These are phyloP conservation scores for Blastobotrys chiropterorum DNA, from an alignment of 805 yeast genomes.

Conservation along the genomic window DNA sequence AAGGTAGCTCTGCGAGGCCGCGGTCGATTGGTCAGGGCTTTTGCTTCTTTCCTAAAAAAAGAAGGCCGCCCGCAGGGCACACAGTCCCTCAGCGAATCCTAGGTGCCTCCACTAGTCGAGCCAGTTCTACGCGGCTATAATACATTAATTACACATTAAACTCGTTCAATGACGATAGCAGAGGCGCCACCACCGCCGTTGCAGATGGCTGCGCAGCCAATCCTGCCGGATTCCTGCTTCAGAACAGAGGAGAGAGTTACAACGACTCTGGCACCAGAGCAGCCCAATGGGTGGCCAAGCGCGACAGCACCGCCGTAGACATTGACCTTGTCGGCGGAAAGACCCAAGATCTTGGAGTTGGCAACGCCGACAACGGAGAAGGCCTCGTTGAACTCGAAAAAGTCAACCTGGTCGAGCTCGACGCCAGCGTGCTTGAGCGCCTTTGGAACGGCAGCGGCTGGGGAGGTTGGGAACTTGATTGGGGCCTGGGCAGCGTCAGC, in stretches of 20 bases:
- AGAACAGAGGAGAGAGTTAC: conserved; percentile 80
- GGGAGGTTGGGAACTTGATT: conserved; percentile 92
- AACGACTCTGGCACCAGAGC: conserved; percentile 90
- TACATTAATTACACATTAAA: no score
- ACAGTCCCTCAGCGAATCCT: no score
- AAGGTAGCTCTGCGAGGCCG: no score
- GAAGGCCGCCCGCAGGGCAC: no score
- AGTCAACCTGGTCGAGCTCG: conserved; percentile 64
- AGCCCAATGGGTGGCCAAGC: conserved; percentile 89
- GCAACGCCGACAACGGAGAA: conserved; percentile 96
- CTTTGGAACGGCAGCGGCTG: conserved; percentile 91
- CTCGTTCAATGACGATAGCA: conserved; percentile 76
- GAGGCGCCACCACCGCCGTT: conserved; percentile 99
- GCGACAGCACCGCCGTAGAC: conserved; percentile 97
- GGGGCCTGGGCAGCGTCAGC: conserved; percentile 98
- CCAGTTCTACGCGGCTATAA: no score
- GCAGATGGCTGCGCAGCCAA: conserved; percentile 95
- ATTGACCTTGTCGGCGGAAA: conserved; percentile 66
- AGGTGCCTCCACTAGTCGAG: no score
- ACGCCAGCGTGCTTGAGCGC: conserved; percentile 84
- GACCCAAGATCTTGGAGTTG: conserved; percentile 62
- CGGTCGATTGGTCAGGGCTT: no score
- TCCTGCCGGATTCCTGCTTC: conserved; percentile 75
- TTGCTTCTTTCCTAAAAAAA: no score
- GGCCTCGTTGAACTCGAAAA: conserved; percentile 95